Conservation (phyloP, 805 yeast genomes). For the Ogataea trehalophila region DNA sequence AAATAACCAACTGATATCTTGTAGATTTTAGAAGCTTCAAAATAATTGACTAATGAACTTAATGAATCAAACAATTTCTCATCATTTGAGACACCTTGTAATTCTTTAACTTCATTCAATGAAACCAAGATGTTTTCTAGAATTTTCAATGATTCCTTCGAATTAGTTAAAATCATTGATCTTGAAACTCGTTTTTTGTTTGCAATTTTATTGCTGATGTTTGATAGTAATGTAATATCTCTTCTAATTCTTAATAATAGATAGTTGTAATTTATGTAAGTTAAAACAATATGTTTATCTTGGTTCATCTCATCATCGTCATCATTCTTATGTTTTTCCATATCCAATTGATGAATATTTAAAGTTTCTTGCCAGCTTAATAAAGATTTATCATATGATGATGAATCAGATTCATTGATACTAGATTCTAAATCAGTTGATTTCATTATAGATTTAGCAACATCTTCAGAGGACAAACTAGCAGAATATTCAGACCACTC, state of each 20-base stretch:
- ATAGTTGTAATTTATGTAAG: constrained; percentile 69
- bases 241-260: constrained; percentile 66
- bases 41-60: constrained; percentile 43
- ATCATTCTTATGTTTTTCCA: constrained; percentile 40
- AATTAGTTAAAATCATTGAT: constrained; percentile 24
- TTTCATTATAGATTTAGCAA: constrained; percentile 54
- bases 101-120: constrained; percentile 57
- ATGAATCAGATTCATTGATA: constrained; percentile 33
- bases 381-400: constrained; percentile 52
- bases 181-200: constrained; percentile 18
- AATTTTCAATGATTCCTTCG: constrained; percentile 44
- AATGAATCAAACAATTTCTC: constrained; percentile 59
- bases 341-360: constrained; percentile 51
- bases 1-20: constrained; percentile 44
- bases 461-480: constrained; percentile 59
- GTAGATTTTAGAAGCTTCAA: constrained; percentile 38
- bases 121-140: constrained; percentile 49
- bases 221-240: constrained; percentile 44
- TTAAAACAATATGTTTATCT: constrained; percentile 66
- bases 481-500: constrained; percentile 58
- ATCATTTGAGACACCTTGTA: constrained; percentile 91
- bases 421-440: constrained; percentile 30
- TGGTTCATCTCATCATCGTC: constrained; percentile 55
- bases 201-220: constrained; percentile 29
- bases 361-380: constrained; percentile 68